Percentiles rank a stretch among this genome's conserved stretches.
phyloP scores from a whole-genome alignment of 495 filamentous ascomycete genomes.

The Apiosordaria backusii region DNA sequence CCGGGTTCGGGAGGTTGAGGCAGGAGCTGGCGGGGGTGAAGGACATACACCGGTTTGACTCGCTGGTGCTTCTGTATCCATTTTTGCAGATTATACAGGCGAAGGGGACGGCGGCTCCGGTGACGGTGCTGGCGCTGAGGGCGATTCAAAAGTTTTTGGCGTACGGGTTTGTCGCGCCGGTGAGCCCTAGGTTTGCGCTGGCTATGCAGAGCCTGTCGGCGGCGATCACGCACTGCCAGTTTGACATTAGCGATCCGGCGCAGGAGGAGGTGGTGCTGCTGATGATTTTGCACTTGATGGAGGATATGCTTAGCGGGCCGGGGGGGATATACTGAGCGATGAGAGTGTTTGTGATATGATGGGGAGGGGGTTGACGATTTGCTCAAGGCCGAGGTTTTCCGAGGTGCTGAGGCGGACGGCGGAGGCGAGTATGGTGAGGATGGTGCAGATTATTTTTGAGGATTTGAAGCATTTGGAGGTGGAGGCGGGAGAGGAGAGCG shows the following conservation, averaged over 20 bases:
- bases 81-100: constrained; percentile 97
- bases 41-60: constrained; percentile 88
- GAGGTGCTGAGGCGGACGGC: constrained; percentile 87
- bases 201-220: constrained; percentile 94
- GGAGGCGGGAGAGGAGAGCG: constrained; percentile 57
- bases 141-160: constrained; percentile 97
- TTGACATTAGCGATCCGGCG: constrained; percentile 91
- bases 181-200: constrained; percentile 78
- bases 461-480: constrained; percentile 82
- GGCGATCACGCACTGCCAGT: constrained; percentile 95
- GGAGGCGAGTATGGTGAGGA: constrained; percentile 95
- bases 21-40: constrained; percentile 87
- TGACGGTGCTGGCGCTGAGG: constrained; percentile 88
- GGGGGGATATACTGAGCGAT: constrained; percentile 85
- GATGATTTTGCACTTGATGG: constrained; percentile 95
- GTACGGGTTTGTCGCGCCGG: constrained; percentile 81
- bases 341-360: constrained; percentile 99
- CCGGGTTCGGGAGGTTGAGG: constrained; percentile 85
- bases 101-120: constrained; percentile 91
- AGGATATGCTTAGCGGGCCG: constrained; percentile 90
- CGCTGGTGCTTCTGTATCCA: constrained; percentile 83
- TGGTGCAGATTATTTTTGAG: constrained; percentile 97
- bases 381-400: constrained; percentile 86
- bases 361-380: constrained; percentile 97
- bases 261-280: constrained; percentile 93